Evolutionary conservation across 192 early-diverging fungal genomes (phyloP), one percentile per base, ranked within the genome.

Genomic region (Entomortierella chlamydospora): DNA sequence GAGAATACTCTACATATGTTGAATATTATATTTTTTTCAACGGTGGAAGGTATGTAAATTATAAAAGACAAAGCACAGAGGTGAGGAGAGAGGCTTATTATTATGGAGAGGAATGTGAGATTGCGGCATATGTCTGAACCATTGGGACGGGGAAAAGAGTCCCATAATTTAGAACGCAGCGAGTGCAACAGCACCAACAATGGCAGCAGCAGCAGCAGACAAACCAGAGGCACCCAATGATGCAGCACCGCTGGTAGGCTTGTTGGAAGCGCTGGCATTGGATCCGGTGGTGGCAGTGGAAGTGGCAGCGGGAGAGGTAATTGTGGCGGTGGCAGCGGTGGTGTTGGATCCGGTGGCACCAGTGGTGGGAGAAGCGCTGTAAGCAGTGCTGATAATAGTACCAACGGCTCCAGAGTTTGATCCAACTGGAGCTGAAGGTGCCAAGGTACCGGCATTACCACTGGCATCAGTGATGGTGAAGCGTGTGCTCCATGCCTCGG

Each of bases 391-490:
- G 39, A 77, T 61, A 39, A 60, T 77, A 41, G 65, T 20, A 25
- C 73, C 73, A 25, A 43, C 66, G n/a, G 49, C 73, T 26, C 73
- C 73, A 65, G 73, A 61, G 73, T 77, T 77, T 22, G 39, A 26
- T 34, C 43, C 55, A 10, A 34, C 17, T 15, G 33, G 20, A 15
- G 51, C 54, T 9, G 65, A 61, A 66, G 73, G 73, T 23, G 49
- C 54, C 39, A 77, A 64, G 41, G 73, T 77, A 15, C 54, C 65
- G 0, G 59, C 0, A 47, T 68, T 64, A 26, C 68, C 63, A 17
- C 7, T 1, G 29, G 49, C 45, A 23, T 79, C 76, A 9, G 76
- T 79, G 62, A 79, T 65, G 41, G 76, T 79, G 76, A 79, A 79
- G 34, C 76, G 76, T 18, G 76, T 79, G 51, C 61, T 42, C 62